Conservation (phyloP, 768 basidiomycete genomes). For the Leucosporidium creatinivorum region DNA sequence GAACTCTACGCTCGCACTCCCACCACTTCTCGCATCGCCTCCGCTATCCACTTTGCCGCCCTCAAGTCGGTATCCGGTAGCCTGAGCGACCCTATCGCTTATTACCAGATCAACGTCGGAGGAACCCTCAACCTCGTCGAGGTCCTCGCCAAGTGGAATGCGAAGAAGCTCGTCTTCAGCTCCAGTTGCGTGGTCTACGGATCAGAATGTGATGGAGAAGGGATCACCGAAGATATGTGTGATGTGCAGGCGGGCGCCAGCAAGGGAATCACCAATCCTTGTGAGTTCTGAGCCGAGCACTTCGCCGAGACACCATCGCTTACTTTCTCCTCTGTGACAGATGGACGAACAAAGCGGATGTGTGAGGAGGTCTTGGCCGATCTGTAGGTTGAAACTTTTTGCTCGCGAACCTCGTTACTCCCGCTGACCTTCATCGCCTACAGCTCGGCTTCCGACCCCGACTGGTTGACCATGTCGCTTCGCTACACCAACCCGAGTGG, state of each 20-base stretch:
- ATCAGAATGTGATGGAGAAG: conserved; percentile 1
- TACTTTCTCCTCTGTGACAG: background rate
- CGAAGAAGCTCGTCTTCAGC: conserved; percentile 6
- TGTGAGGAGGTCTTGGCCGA: conserved; percentile 10
- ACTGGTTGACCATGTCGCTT: conserved; percentile 6
- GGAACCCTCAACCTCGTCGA: conserved; percentile 9
- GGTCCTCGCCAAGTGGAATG: background rate
- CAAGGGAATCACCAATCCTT: conserved; percentile 11
- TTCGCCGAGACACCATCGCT: background rate
- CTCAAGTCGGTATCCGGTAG: conserved; percentile 3
- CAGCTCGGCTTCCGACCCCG: conserved; percentile 3
- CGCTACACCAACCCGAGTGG: conserved; percentile 10
- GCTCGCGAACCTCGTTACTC: background rate
- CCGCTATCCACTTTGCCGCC: conserved; percentile 8
- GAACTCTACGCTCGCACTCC: background rate
- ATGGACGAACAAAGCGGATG: conserved; percentile 16
- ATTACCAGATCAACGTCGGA: conserved; percentile 9
- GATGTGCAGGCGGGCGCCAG: conserved; percentile 1
- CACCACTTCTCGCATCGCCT: conserved; percentile 4
- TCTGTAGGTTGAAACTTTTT: background rate
- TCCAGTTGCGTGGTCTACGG: conserved; percentile 11
- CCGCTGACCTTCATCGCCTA: background rate
- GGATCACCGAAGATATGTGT: conserved; percentile 2
- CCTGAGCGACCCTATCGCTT: background rate
- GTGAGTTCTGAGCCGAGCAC: background rate